Conservation (phyloP, 805 yeast genomes). For the Barnettozyma vustinii region DNA sequence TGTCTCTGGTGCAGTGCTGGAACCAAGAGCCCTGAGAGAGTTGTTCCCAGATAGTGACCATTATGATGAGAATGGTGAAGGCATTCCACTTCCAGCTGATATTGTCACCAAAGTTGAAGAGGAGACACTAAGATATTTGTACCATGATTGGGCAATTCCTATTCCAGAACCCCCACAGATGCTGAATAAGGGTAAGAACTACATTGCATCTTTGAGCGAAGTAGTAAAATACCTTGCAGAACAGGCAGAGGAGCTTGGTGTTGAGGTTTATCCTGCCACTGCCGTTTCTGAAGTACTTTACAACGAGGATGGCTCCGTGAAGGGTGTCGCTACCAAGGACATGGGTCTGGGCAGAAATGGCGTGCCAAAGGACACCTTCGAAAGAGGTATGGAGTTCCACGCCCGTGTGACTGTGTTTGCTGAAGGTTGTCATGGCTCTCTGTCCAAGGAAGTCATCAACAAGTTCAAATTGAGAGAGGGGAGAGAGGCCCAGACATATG, state of each 20-base stretch:
- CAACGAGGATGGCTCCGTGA: constrained; percentile 54
- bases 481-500: constrained; percentile 81
- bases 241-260: constrained; percentile 89
- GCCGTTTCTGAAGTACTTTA: constrained; percentile 77
- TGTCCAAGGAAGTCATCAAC: constrained; percentile 70
- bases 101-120: constrained; percentile 66
- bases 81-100: constrained; percentile 75
- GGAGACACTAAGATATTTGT: constrained; percentile 69
- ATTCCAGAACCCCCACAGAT: constrained; percentile 93
- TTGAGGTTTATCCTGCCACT: constrained; percentile 88
- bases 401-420: constrained; percentile 86
- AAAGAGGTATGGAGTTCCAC: constrained; percentile 95
- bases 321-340: constrained; percentile 93
- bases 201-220: constrained; percentile 75
- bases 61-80: constrained; percentile 44
- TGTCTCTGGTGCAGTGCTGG: constrained; percentile 90
- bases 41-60: constrained; percentile 66
- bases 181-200: constrained; percentile 75
- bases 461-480: constrained; percentile 64
- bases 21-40: constrained; percentile 83
- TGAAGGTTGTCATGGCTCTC: constrained; percentile 98
- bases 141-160: constrained; percentile 55
- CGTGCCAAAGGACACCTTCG: constrained; percentile 74
- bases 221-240: constrained; percentile 81
- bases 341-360: constrained; percentile 79